Base-by-base conservation (phyloP, 179 eudicot species). In the Silene coronaria region DNA sequence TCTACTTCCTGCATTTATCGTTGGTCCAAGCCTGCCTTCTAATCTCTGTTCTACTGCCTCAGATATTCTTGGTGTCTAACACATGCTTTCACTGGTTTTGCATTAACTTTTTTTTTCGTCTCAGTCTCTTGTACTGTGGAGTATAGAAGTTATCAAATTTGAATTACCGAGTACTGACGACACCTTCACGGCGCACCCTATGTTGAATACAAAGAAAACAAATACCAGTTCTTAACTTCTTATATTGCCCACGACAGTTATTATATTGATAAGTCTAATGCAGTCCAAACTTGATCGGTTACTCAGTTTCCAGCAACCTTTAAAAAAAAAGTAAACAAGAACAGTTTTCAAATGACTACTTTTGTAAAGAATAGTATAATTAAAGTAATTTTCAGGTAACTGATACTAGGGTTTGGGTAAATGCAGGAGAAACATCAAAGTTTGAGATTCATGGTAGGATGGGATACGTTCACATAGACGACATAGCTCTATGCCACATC, bases 401-500 rank as follows among this genome's bases (percentile, higher is more conserved):
- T 30, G 36, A 42, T 63, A 17, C 19, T 12, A 30, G 23, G 48
- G 4, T 11, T 60, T 30, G 21, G 17, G 9, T 13, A 48, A 32
- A 26, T 59, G 46, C 67, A 93, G 98, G 98, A 19, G 91, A 91
- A 51, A 84, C 83, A 17, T 77, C 72, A 28, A 91, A 80, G 28
- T 95, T 95, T 23, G 79, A 87, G 65, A 85, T 82, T 83, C 91
- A 93, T 78, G 99, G 99, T 73, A 89, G 97, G 82, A 91, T 92
- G 97, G 99, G 99, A 55, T 95, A 93, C 67, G 87, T 95, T 70
- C 97, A 95, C 77, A 89, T 95, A 4, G 99, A 95, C 28, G 99
- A 95, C 75, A 90, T 93, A 14, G 99, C 99, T 5, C 73, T 58
- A 51, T 88, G 90, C 76, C 99, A 95, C 81, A 89, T 93, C 46